These are phyloP conservation scores for Plenodomus tracheiphilus DNA, from an alignment of 2,329 filamentous ascomycete species.

Conservation along the genomic window DNA sequence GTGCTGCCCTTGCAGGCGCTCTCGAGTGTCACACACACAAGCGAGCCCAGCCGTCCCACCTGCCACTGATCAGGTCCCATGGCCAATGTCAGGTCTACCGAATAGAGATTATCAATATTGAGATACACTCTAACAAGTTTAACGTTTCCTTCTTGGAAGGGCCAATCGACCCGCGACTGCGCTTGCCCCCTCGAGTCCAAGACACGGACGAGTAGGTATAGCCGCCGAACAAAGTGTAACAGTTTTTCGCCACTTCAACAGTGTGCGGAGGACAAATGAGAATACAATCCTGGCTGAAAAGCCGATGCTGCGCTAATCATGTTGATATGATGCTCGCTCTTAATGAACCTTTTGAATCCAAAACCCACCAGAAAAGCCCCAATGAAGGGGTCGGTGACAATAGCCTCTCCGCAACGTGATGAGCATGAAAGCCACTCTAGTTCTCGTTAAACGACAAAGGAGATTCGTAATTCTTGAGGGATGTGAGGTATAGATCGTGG, in stretches of 20 bases:
- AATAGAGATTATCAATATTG: constrained; percentile 26
- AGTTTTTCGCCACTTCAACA: constrained; percentile 24
- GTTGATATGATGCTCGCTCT: constrained; percentile 25
- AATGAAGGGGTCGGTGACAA: constrained; percentile 22
- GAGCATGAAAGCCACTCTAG: constrained; percentile 23
- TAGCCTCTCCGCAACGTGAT: constrained; percentile 15
- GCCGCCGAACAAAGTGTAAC: constrained; percentile 34
- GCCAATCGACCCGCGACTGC: constrained; percentile 31
- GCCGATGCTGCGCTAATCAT: constrained; percentile 34
- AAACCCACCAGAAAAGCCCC: constrained; percentile 26
- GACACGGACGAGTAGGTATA: constrained; percentile 32
- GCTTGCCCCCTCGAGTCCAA: constrained; percentile 31
- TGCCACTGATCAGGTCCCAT: constrained; percentile 18
- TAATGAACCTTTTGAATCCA: constrained; percentile 13
- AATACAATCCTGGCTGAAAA: constrained; percentile 36
- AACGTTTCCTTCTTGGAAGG: constrained; percentile 10
- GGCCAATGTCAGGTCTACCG: constrained; percentile 14
- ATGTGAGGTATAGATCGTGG: constrained; percentile 31
- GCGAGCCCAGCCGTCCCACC: constrained; percentile 13
- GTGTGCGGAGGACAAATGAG: constrained; percentile 20
- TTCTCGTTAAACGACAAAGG: constrained; percentile 33
- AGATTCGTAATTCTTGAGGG: constrained; percentile 40
- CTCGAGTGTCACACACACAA: constrained; percentile 14
- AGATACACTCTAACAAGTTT: constrained; percentile 18
- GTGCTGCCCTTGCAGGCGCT: constrained; percentile 4